Evolutionary conservation across 106 monocot genomes (phyloP), one percentile per base, ranked within the genome.

Genomic region (Posidonia australis): DNA sequence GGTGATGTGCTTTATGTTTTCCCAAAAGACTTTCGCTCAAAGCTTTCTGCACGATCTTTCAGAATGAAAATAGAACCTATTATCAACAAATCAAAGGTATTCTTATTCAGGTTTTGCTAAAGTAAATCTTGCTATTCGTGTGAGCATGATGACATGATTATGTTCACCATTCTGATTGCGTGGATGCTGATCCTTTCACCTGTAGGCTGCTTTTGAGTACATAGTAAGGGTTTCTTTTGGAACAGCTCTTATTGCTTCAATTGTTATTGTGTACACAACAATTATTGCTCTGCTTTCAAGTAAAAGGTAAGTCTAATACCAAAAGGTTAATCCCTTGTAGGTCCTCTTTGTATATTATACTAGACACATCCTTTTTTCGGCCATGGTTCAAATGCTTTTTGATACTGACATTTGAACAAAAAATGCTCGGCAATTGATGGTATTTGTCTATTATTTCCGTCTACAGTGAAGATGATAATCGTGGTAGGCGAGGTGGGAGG

Each of bases 1-100:
- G 98, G 98, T 32, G 98, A 98, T 51, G 91, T 98, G 31, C 85
- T 98, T 69, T 98, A 98, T 67, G 83, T 79, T 62, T 98, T 98
- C 57, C 80, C 83, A 41, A 81, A 71, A 62, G 88, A 98, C 74
- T 98, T 88, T 70, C 78, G 87, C 57, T 46, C 75, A 27, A 98
- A 87, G 77, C 80, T 98, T 48, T 70, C 72, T 43, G 78, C 84
- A 22, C 91, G 80, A 69, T 98, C 98, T 20, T 85, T 98, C 69
- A 84, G 73, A 63, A 82, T 98, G 82, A 91, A 83, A 81, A 60
- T 88, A 48, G 98, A 98, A 57, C 98, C 98, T 32, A 46, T 91
- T 19, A 58, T 98, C 30, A 78, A 91, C 20, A 91, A 98, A 74
- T 53, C 76, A 63, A 98, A 98, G 96, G 96, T 98, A 77, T 30